Base-by-base conservation (phyloP, 2,329 filamentous ascomycete genomes). In the Lojkania enalia region DNA sequence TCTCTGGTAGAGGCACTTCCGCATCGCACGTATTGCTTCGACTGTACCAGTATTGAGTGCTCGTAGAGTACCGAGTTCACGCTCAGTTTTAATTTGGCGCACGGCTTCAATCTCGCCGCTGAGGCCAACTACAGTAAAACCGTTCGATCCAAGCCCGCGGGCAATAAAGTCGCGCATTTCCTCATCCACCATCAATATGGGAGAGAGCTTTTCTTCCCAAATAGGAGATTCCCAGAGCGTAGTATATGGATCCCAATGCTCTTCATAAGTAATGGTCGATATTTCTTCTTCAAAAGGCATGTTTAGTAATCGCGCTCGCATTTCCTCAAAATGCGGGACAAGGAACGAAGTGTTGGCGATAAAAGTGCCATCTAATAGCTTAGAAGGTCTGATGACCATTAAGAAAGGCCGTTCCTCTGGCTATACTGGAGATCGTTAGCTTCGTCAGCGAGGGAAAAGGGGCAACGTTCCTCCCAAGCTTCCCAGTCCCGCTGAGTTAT, bases 41-140 rank as follows among this genome's bases (percentile, higher is more conserved):
- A 84, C 80, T 0, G 82, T 85, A 0, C 81, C 82, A 0, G 81
- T 85, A 57, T 85, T 85, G 4, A 85, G 82, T 3, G 80, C 81
- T 16, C 78, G 73, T 13, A 85, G 58, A 12, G 84, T 74, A 42
- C 77, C 79, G 5, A 85, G 69, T 52, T 84, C 82, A 3, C 73
- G 74, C 2, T 71, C 57, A 2, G 74, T 79, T 64, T 85, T 85
- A 21, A 72, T 76, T 65, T 85, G 82, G 13, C 79, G 72, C 0
- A 85, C 79, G 19, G 76, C 72, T 58, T 85, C 81, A 6, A 79
- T 80, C 39, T 78, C 75, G 0, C 76, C 74, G 20, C 66, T 70
- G 2, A 84, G 67, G 2, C 81, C 81, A 1, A 78, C 57, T 2
- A 82, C 77, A n/a, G 77, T 67, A 50, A 85, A 84, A 0, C 80